These are phyloP conservation scores for Hypoxylon sp. DNA, from an alignment of 2,329 filamentous ascomycete genomes.

Conservation along the genomic window DNA sequence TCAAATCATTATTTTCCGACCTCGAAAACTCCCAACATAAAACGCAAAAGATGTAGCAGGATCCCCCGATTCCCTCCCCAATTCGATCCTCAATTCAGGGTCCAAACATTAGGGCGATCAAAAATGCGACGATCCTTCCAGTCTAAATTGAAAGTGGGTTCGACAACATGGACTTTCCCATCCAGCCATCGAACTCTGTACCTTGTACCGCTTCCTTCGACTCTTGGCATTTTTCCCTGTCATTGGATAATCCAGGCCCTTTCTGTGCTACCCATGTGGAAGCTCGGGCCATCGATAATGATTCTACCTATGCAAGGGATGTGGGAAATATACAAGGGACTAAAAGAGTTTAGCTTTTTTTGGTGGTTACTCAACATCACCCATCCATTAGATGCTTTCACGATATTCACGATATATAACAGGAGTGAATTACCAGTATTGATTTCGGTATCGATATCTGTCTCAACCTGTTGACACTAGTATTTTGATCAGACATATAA, in stretches of 20 bases:
- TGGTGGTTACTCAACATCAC: not conserved
- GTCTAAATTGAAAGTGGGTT: slow-evolving; percentile 31
- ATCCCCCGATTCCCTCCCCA: not conserved
- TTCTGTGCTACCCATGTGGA: not conserved
- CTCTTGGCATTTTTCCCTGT: slow-evolving; percentile 7
- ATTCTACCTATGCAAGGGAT: slow-evolving; percentile 24
- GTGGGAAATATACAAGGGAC: not conserved
- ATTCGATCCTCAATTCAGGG: slow-evolving; percentile 30
- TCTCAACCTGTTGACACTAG: too few species aligned
- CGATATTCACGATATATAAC: not conserved
- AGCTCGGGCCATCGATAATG: slow-evolving; percentile 17
- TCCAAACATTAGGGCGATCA: slow-evolving; percentile 31
- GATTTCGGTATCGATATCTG: too few species aligned
- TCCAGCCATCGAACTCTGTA: slow-evolving; percentile 12
- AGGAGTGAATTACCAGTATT: too few species aligned
- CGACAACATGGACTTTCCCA: slow-evolving; percentile 1
- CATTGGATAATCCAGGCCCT: slow-evolving; percentile 16
- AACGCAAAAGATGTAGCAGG: slow-evolving; percentile 7
- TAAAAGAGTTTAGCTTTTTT: not conserved
- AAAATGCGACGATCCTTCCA: slow-evolving; percentile 23
- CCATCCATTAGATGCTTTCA: not conserved
- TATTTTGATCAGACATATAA: too few species aligned
- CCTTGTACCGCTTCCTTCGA: slow-evolving; percentile 23
- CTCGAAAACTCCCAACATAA: too few species aligned
- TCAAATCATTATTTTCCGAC: not conserved